Evolutionary conservation across 345 rosid genomes (phyloP), one percentile per base, ranked within the genome.

Genomic region (Raphanus sativus): DNA sequence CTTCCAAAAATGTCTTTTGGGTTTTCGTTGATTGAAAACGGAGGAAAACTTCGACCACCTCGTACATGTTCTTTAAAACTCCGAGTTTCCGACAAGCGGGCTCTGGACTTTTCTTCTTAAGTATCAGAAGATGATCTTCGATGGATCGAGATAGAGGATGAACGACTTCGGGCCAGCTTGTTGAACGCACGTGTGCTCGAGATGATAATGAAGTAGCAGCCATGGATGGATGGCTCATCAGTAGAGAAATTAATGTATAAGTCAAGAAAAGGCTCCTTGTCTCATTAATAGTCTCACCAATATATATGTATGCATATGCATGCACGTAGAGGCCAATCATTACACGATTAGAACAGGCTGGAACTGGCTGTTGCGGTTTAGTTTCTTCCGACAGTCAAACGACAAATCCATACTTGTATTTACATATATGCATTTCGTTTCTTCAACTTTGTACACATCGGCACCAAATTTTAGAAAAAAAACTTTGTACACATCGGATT

Each of bases 71-170:
- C 42, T 65, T 77, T 9, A 87, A 83, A n/a, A 74, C 70, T 28
- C 77, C 40, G 6, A 85, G 63, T 40, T 74, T 81, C 63, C 65
- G 32, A 70, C 34, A 28, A 67, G 74, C 1, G 17, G 83, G 66
- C 15, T 73, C 63, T n/a, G 80, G 70, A 21, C 69, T 73, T 33
- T 65, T 56, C 64, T 68, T 81, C 64, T 68, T 81, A 50, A 84
- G 71, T 66, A 40, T 67, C 62, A 65, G 4, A 21, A 86, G 62
- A 66, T 83, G 81, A 55, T 76, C 74, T 70, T 78, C 77, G 17
- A 86, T 70, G 63, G 69, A 62, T 67, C n/a, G 65, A 63, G 77
- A 62, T 2, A 81, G 70, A 67, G 86, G 87, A 76, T 84, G 82
- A 71, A 65, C 30, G 26, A 45, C 74, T 10, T 83, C 65, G 1